phyloP scores from a whole-genome alignment of 768 basidiomycete genomes.

The Rubroboletus satanas region DNA sequence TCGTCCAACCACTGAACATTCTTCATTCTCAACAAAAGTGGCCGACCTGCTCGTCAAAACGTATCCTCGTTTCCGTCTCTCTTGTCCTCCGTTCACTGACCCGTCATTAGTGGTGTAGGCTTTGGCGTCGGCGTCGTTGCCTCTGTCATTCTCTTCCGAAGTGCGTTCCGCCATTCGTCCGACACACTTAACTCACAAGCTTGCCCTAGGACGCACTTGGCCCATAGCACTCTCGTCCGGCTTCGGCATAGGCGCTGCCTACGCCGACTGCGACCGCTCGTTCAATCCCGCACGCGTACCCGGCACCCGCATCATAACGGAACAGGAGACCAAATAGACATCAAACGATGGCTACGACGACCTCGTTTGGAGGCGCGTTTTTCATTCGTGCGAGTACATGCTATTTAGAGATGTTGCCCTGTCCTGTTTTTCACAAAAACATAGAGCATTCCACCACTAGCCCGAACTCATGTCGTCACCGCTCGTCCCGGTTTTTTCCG shows the following conservation, averaged over 20 bases:
- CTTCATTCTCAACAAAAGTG: conserved; percentile 36
- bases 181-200: conserved; percentile 1
- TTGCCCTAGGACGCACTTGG: conserved; percentile 77
- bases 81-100: conserved; percentile 3
- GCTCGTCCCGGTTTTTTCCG: conserved; percentile 20
- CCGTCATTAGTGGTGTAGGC: conserved; percentile 65
- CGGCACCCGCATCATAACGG: conserved; percentile 69
- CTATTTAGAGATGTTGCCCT: conserved; percentile 24
- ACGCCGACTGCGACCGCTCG: conserved; percentile 88
- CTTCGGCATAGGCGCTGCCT: conserved; percentile 83
- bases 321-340: conserved; percentile 23
- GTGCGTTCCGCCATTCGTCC: conserved; percentile 46
- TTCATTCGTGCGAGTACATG: conserved; percentile 6
- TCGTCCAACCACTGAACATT: conserved; percentile 9
- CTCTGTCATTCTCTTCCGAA: conserved; percentile 87
- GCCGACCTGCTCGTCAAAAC: conserved; percentile 85
- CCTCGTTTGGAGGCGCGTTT: neutral
- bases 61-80: conserved; percentile 40
- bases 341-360: neutral
- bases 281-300: conserved; percentile 90
- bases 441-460: conserved; percentile 11
- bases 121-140: conserved; percentile 86
- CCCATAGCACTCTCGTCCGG: conserved; percentile 84
- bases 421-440: neutral
- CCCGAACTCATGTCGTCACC: conserved; percentile 5